Evolutionary conservation across 2,329 filamentous ascomycete species (phyloP).

Genomic region (Colletotrichum sp.): DNA sequence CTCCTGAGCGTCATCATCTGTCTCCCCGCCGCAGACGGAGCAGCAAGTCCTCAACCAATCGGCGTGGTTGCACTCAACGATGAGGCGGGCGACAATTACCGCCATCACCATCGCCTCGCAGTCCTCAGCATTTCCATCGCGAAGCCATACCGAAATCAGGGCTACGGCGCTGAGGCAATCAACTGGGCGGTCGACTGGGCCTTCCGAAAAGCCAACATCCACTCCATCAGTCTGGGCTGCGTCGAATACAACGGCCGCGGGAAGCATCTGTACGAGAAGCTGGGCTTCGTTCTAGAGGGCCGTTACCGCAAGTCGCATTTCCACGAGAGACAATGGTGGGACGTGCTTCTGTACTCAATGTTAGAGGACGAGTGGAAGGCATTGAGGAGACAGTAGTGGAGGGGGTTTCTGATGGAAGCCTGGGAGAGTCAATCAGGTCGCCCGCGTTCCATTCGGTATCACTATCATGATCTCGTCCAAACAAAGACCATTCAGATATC

Average conservation of each 20-base stretch:
- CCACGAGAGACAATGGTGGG: slow-evolving; percentile 46
- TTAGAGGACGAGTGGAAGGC: slow-evolving; percentile 41
- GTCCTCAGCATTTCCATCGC: slow-evolving; percentile 41
- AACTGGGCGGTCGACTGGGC: slow-evolving; percentile 51
- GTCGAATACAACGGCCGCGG: slow-evolving; percentile 48
- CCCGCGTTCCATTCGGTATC: background rate
- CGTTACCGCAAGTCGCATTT: slow-evolving; percentile 32
- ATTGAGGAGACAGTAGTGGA: background rate
- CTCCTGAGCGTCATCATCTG: background rate
- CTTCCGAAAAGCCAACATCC: slow-evolving; percentile 47
- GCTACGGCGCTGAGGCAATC: slow-evolving; percentile 52
- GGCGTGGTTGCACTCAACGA: background rate
- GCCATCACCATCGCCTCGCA: background rate
- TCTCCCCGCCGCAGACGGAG: background rate
- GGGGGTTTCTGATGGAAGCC: background rate
- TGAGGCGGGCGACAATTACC: background rate
- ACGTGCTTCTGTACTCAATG: slow-evolving; percentile 38
- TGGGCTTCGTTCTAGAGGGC: slow-evolving; percentile 52
- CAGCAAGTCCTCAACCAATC: background rate
- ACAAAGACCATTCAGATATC: background rate
- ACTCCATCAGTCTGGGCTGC: slow-evolving; percentile 44
- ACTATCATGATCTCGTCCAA: background rate
- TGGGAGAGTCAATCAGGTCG: background rate
- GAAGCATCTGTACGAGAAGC: slow-evolving; percentile 42
- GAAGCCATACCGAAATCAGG: slow-evolving; percentile 36